Percentiles rank a stretch among this genome's conserved stretches.
Evolutionary conservation across 345 rosid genomes (phyloP).

Genomic region (Rhodamnia rubescens): DNA sequence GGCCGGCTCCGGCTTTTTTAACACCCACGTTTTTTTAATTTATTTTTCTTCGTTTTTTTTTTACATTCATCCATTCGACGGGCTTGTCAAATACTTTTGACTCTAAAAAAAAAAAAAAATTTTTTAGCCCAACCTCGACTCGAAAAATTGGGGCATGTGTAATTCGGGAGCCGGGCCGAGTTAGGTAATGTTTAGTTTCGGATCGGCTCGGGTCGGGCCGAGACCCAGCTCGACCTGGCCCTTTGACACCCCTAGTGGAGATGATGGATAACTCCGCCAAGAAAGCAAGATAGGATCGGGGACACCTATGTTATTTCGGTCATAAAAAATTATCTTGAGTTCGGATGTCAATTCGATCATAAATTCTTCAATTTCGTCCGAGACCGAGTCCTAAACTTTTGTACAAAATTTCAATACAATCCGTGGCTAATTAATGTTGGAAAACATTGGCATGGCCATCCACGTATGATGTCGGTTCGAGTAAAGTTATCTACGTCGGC

Average conservation of each 20-base stretch:
- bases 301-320: neutral
- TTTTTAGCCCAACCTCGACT: too few relatives aligned
- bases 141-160: too few relatives aligned
- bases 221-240: too few relatives aligned
- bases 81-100: too few relatives aligned
- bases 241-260: neutral
- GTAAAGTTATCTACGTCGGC: accelerated
- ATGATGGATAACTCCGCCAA: neutral
- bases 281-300: neutral
- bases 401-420: accelerated
- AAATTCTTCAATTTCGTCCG: neutral
- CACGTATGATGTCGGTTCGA: accelerated
- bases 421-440: accelerated
- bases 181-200: too few relatives aligned
- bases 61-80: too few relatives aligned
- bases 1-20: too few relatives aligned
- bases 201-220: too few relatives aligned
- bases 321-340: neutral
- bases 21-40: too few relatives aligned
- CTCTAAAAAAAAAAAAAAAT: too few relatives aligned
- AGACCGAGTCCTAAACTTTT: accelerated
- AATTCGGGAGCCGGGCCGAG: too few relatives aligned
- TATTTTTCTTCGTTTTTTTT: too few relatives aligned
- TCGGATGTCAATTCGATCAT: accelerated
- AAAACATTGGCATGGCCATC: accelerated